Base-by-base conservation (phyloP, 2,329 filamentous ascomycete genomes). In the Huntiella moniliformis region DNA sequence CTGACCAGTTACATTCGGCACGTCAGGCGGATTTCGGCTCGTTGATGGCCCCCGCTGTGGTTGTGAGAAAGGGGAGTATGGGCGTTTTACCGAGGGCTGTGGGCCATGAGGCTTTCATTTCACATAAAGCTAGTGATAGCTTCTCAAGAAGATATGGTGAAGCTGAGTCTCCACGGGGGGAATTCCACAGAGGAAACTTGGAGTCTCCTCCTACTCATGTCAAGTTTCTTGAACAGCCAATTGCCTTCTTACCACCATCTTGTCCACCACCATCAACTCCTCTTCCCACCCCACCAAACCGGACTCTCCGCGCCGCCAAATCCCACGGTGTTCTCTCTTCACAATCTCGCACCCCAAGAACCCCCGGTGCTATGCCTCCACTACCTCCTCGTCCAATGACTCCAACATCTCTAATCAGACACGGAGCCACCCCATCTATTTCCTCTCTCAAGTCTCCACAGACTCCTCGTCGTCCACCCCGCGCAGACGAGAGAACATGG, bases 11-110 rank as follows among this genome's bases (percentile, higher is more conserved):
- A 3, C 22, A 28, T 28, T 8, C 22, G 22, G 22, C 22, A 8
- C 22, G 22, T 28, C 22, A 28, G 22, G 22, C 22, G 6, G 22
- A 28, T 28, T 28, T 28, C 22, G 22, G 22, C 22, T 28, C 22
- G 55, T 61, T 18, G 63, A 68, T 52, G 54, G 16, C 33, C 13
- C 18, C 47, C 3, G 33, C 43, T 12, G 22, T 13, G 15, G 40
- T 42, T 11, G 16, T 34, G 10, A 43, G 47, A 22, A 49, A 49
- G 37, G 35, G 38, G 3, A 36, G 32, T 28, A 45, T 43, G 13
- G 11, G 12, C 7, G n/a, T 40, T 11, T 31, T 48, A 17, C 47
- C 46, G 4, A 42, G 47, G 4, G 31, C 42, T 2, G 47, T 49
- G 4, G 47, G 47, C 33, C 47, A 49, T 36, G 47, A 49, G 16